Conservation (phyloP, 768 basidiomycete species). For the Boletus tylopilopsis region DNA sequence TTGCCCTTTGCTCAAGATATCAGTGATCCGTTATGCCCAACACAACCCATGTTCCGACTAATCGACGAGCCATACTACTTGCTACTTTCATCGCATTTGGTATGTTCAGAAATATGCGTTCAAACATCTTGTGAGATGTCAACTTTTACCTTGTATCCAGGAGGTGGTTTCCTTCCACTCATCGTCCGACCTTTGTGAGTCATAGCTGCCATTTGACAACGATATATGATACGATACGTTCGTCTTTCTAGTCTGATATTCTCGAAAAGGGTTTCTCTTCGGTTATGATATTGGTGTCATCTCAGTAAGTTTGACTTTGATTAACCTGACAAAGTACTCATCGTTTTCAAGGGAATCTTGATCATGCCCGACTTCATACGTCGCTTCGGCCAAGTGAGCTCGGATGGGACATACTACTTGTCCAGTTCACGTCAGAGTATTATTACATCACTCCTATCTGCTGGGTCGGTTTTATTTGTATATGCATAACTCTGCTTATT, state of each 20-base stretch:
- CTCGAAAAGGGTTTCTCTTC: conserved; percentile 11
- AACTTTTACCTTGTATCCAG: background rate
- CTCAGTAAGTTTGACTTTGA: conserved; percentile 1
- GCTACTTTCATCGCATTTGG: conserved; percentile 16
- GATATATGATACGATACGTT: background rate
- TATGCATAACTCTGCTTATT: no score
- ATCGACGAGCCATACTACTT: conserved; percentile 9
- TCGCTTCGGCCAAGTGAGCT: conserved; percentile 9
- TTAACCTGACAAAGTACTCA: background rate
- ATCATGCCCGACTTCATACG: conserved; percentile 15
- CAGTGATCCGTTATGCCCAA: background rate
- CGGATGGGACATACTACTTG: conserved; percentile 11
- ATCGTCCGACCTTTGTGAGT: conserved; percentile 1
- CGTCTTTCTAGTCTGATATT: conserved; percentile 2
- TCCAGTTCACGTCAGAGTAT: conserved; percentile 18
- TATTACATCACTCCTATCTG: conserved; percentile 15
- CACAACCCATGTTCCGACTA: conserved; percentile 7
- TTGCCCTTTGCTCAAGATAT: background rate
- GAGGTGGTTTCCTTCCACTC: conserved; percentile 1
- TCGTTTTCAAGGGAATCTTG: conserved; percentile 5
- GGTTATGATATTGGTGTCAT: conserved; percentile 16
- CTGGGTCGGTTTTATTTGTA: conserved; percentile 1
- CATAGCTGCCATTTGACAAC: background rate
- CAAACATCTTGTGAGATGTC: background rate
- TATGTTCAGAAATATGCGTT: background rate